A percentile compares a stretch with the other conserved stretches of the same genome.
phyloP scores from a whole-genome alignment of 148 eudicot genomes.

The Linanthus parryae region DNA sequence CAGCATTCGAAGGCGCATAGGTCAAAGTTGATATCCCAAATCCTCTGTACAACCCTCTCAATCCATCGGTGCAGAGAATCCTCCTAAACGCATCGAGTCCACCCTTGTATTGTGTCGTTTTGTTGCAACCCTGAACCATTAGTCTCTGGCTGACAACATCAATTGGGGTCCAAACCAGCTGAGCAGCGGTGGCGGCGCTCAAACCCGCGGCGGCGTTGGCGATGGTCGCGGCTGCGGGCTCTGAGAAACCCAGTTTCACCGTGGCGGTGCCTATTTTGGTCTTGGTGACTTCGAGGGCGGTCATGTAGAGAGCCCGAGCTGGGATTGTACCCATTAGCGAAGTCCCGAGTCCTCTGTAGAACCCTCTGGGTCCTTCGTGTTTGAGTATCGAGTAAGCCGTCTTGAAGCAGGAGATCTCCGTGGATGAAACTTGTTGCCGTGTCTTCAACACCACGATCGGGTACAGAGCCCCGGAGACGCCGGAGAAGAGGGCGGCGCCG shows the following conservation, averaged over 20 bases:
- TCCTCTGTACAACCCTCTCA: conserved; percentile 49
- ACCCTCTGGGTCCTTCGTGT: conserved; percentile 52
- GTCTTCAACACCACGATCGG: conserved; percentile 81
- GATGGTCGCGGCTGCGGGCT: conserved; percentile 41
- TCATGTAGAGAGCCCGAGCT: conserved; percentile 79
- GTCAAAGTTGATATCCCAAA: conserved; percentile 58
- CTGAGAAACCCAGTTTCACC: conserved; percentile 45
- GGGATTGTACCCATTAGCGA: conserved; percentile 85
- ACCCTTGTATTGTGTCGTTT: conserved; percentile 15
- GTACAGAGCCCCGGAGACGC: conserved; percentile 63
- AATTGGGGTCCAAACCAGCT: conserved; percentile 59
- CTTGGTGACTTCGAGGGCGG: conserved; percentile 74
- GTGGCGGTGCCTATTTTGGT: conserved; percentile 49
- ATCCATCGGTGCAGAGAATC: conserved; percentile 32
- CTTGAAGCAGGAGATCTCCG: conserved; percentile 31
- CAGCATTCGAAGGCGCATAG: conserved; percentile 61
- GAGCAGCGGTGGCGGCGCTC: conserved; percentile 53
- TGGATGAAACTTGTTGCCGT: conserved; percentile 52
- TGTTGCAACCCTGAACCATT: conserved; percentile 43
- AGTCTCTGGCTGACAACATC: conserved; percentile 61
- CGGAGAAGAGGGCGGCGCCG: conserved; percentile 85
- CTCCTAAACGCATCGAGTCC: conserved; percentile 46
- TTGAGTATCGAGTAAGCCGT: conserved; percentile 38
- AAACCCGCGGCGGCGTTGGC: conserved; percentile 54
- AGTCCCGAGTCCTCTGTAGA: conserved; percentile 74